Evolutionary conservation across 176 grass and related monocot genomes (phyloP), one percentile per base, ranked within the genome.

Genomic region (Oryza nivara): DNA sequence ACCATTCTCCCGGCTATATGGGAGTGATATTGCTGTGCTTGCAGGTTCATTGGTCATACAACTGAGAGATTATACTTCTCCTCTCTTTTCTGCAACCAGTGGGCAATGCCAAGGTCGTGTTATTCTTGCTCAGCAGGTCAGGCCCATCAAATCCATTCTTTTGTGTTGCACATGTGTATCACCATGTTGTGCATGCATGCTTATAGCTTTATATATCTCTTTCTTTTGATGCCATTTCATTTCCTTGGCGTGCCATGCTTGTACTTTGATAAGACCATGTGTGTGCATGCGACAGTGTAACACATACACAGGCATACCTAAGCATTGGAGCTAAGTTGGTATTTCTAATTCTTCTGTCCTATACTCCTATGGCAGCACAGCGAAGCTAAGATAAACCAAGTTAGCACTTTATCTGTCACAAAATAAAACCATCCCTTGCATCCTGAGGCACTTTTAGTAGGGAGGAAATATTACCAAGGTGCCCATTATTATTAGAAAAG

Each of bases 61-160:
- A 83, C 78, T 99, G 73, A 99, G 96, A 91, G 90, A 99, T 82
- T 99, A 99, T 88, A 94, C 93, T 69, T 92, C 81, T 88, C 96
- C 96, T 76, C 78, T 99, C 6, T 90, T 99, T 92, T 90, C 89
- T 81, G 92, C 86, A 38, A 86, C 72, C 56, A 76, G 72, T 90
- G 93, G 89, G 38, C 92, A 85, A 88, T 99, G 93, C 80, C 85
- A 94, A 89, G 96, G 96, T 8, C 89, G 89, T 88, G 80, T 99
- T 87, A 93, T 99, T 67, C 80, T 99, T 89, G 93, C 93, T 51
- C 96, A 99, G 89, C 96, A 99, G 96, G 96, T 99, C 51, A 83
- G 83, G 54, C 73, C 56, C 67, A 72, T 67, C 23, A 15, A 15
- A 86, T 70, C 67, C 17, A 61, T 79, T 85, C 6, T 64, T 75